A percentile compares a stretch with the other conserved stretches of the same genome.
Conservation (phyloP, 1,139 yeast species). For the Geotrichum candidum region DNA sequence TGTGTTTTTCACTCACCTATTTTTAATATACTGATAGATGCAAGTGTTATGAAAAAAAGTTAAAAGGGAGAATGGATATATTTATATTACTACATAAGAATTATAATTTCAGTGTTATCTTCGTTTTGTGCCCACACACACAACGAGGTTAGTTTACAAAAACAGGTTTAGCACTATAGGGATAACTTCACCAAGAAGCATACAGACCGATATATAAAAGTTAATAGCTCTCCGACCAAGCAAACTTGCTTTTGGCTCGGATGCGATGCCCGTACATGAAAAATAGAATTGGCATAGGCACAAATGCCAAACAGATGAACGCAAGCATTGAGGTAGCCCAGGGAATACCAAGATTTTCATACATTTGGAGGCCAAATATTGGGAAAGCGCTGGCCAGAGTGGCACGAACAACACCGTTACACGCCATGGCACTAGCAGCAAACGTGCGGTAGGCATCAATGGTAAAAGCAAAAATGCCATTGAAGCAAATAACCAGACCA, state of each 20-base stretch:
- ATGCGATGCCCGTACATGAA: constrained; percentile 50
- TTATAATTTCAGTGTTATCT: no score
- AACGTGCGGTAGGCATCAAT: constrained; percentile 49
- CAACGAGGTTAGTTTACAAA: no score
- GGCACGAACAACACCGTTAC: constrained; percentile 59
- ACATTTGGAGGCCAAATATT: constrained; percentile 55
- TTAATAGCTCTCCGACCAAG: background rate
- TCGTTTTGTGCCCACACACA: no score
- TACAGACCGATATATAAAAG: no score
- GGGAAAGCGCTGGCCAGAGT: constrained; percentile 63
- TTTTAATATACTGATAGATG: no score
- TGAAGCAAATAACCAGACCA: constrained; percentile 55
- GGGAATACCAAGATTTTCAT: constrained; percentile 44
- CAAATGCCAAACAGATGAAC: constrained; percentile 49
- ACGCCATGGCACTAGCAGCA: constrained; percentile 70
- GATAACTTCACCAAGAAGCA: no score
- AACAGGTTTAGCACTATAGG: no score
- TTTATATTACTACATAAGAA: no score
- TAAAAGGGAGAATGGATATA: no score
- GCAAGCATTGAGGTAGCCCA: constrained; percentile 58
- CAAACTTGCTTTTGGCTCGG: constrained; percentile 44
- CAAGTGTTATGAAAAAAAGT: no score
- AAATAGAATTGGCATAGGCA: constrained; percentile 63
- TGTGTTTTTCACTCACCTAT: no score
- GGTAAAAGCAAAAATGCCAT: constrained; percentile 47